Evolutionary conservation across 2,329 filamentous ascomycete species (phyloP), one percentile per base, ranked within the genome.

Genomic region (Fusarium robinianum): DNA sequence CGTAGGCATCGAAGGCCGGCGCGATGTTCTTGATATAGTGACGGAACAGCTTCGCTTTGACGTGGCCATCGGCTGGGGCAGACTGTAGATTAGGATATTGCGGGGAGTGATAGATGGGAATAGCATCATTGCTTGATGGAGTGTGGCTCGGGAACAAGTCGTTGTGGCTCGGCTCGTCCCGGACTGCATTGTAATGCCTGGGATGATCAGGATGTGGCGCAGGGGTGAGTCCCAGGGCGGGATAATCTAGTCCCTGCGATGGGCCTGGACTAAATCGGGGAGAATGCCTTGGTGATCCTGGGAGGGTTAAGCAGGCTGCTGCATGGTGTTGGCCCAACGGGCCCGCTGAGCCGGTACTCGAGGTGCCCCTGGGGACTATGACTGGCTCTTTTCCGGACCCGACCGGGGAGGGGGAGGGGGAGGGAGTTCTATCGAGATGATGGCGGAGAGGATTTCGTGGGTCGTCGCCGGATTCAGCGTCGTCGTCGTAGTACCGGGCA

Each of bases 1-100:
- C 51, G 14, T 51, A 54, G 6, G 41, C 23, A 31, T 54, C 51
- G 30, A 54, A 52, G 5, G 51, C 49, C 4, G 51, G 51, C 3
- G 49, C 51, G 17, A 54, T 46, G 23, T 54, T 43, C 3, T 22
- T 41, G 15, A 54, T 46, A 11, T 46, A 54, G 37, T 52, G 44
- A 6, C 45, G 45, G 7, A 54, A 49, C 3, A 52, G 41, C 23
- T 49, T 39, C 8, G 49, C 49, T 11, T 48, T 44, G 8, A 26
- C 30, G 4, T 18, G 27, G 19, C 47, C 42, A 12, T 46, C 49
- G 4, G 49, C 24, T 5, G 51, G 48, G 3, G 43, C 47, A 8
- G 29, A 19, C 4, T 37, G 22, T 10, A 41, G 24, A 9, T 45
- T 17, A 8, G 43, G 4, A 6, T 27, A 41, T 9, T 34, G 40